These are phyloP conservation scores for Amaranthus cruentus DNA, from an alignment of 148 eudicot species.

Conservation along the genomic window DNA sequence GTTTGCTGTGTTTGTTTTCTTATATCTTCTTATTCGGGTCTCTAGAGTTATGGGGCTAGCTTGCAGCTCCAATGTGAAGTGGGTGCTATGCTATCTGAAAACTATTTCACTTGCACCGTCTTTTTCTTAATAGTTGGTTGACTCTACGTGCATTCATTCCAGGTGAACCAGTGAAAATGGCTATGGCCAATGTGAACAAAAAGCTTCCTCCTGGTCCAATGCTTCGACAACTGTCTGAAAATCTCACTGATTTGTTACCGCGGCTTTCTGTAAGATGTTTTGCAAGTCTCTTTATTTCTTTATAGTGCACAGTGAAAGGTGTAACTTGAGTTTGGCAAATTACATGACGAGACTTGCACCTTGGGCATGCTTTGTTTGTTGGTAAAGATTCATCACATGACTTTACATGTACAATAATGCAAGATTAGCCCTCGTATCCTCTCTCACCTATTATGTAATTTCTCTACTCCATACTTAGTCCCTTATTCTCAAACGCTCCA, in stretches of 20 bases:
- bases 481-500: too few relatives aligned
- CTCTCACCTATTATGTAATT: too few relatives aligned
- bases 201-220: conserved; percentile 41
- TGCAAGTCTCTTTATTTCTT: not conserved
- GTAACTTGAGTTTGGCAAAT: too few relatives aligned
- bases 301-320: not conserved
- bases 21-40: not conserved
- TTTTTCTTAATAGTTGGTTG: not conserved
- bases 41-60: not conserved
- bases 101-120: conserved; percentile 1
- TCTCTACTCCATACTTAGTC: too few relatives aligned
- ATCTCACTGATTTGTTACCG: conserved; percentile 67
- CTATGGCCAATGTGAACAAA: conserved; percentile 46
- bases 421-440: too few relatives aligned
- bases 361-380: too few relatives aligned
- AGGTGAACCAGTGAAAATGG: conserved; percentile 95
- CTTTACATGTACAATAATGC: too few relatives aligned
- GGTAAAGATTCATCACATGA: too few relatives aligned
- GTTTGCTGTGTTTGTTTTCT: not conserved
- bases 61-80: not conserved
- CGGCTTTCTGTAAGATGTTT: conserved; percentile 68
- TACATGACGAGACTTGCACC: too few relatives aligned
- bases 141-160: conserved; percentile 19
- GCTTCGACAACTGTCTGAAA: conserved; percentile 49
- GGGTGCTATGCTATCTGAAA: not conserved